phyloP scores from a whole-genome alignment of 257 asterid species.

The Pogostemon cablin region DNA sequence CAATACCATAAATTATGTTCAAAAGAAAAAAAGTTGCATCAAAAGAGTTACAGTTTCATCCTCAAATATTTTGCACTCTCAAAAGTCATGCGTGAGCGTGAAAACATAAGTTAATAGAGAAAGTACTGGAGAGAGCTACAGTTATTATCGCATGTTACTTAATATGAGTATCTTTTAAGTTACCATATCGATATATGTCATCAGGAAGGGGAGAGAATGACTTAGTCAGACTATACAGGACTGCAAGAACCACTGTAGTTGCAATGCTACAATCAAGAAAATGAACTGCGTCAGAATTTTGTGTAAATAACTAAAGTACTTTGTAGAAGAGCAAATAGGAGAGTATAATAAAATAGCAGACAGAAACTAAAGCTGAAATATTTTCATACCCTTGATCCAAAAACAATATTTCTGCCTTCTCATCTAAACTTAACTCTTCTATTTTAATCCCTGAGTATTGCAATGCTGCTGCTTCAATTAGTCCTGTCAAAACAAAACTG shows the following conservation, averaged over 20 bases:
- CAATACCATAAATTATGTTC: constrained; percentile 4
- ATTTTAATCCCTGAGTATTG: constrained; percentile 65
- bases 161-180: constrained; percentile 4
- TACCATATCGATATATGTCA: constrained; percentile 91
- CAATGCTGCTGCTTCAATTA: constrained; percentile 79
- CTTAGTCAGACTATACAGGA: constrained; percentile 79
- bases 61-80: constrained; percentile 17
- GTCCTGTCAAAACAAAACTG: constrained; percentile 99
- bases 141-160: not conserved
- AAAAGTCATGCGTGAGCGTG: not conserved
- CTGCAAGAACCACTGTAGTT: constrained; percentile 80
- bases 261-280: constrained; percentile 58
- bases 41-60: not conserved
- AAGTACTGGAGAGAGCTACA: not conserved
- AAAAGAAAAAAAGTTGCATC: not conserved
- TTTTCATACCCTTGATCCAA: constrained; percentile 71
- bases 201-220: constrained; percentile 88
- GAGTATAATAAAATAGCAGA: not conserved
- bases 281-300: constrained; percentile 29
- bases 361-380: constrained; percentile 23
- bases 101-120: not conserved
- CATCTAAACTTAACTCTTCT: constrained; percentile 77
- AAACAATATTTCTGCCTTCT: constrained; percentile 88
- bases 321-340: not conserved
- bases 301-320: constrained; percentile 14